Evolutionary conservation across 2,329 filamentous ascomycete species (phyloP).

Genomic region (Phaeoacremonium minimum): DNA sequence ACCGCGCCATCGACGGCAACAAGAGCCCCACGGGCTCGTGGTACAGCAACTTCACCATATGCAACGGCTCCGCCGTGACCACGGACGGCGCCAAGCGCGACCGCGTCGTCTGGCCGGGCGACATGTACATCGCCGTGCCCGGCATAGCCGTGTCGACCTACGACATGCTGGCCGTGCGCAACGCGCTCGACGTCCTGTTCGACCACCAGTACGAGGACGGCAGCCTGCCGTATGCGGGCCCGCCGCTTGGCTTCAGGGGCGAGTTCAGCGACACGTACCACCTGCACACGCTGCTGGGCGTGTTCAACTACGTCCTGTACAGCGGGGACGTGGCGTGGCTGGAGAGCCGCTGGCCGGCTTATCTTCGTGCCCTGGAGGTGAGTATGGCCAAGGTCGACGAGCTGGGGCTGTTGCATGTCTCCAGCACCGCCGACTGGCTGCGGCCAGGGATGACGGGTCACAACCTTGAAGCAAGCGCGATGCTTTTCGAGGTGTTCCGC

Average conservation of each 20-base stretch:
- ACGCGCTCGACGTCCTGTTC: conserved; percentile 44
- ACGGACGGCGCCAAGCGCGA: conserved; percentile 56
- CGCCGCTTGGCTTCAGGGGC: conserved; percentile 30
- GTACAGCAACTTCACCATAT: conserved; percentile 26
- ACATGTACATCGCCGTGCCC: conserved; percentile 54
- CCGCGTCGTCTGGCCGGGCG: conserved; percentile 56
- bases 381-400: conserved; percentile 24
- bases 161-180: conserved; percentile 44
- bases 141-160: conserved; percentile 49
- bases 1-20: conserved; percentile 23
- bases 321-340: conserved; percentile 47
- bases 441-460: conserved; percentile 45
- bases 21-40: conserved; percentile 19
- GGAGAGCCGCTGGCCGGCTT: conserved; percentile 38
- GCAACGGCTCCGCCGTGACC: conserved; percentile 22
- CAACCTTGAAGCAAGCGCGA: conserved; percentile 47
- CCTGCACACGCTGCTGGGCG: conserved; percentile 53
- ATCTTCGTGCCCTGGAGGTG: conserved; percentile 39
- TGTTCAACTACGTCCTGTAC: conserved; percentile 54
- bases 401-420: conserved; percentile 41
- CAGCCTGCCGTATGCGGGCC: conserved; percentile 42
- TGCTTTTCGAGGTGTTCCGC: conserved; percentile 46
- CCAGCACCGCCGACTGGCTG: conserved; percentile 45
- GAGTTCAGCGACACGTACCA: conserved; percentile 51
- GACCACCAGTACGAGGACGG: conserved; percentile 30